Evolutionary conservation across 768 basidiomycete species (phyloP).

Genomic region (Serpula lacrymans): DNA sequence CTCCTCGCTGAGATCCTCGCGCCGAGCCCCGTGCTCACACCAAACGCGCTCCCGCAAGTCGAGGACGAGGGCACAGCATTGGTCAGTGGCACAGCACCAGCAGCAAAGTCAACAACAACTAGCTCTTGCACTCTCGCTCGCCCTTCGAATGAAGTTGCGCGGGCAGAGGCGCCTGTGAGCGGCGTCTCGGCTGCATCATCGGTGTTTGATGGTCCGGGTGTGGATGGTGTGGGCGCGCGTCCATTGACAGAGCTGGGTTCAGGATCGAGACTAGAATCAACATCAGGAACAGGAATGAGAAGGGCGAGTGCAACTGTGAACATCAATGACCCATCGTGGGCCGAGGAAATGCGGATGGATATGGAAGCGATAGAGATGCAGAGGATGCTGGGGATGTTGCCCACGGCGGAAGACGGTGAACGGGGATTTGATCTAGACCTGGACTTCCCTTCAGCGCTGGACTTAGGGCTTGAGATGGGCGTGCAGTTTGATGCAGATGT

Average conservation of each 20-base stretch:
- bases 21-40: too few species aligned
- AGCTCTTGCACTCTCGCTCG: constrained; percentile 26
- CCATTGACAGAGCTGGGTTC: constrained; percentile 18
- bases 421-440: constrained; percentile 18
- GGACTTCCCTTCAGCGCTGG: constrained; percentile 23
- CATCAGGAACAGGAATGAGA: constrained; percentile 18
- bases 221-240: constrained; percentile 12
- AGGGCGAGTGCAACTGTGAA: constrained; percentile 18
- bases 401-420: constrained; percentile 29
- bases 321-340: constrained; percentile 18
- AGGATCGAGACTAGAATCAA: too few species aligned
- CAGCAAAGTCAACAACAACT: constrained; percentile 31
- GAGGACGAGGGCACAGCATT: too few species aligned
- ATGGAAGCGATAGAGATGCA: constrained; percentile 56
- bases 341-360: constrained; percentile 22
- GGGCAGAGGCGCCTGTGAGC: constrained; percentile 23
- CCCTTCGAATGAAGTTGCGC: constrained; percentile 30
- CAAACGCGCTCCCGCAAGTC: too few species aligned
- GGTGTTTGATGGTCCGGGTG: constrained; percentile 18
- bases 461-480: constrained; percentile 20
- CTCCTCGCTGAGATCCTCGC: constrained; percentile 33
- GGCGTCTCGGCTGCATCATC: too few species aligned
- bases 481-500: too few species aligned
- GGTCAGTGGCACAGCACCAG: too few species aligned
- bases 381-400: constrained; percentile 54